These are phyloP conservation scores for Macrocystidia cucumis DNA, from an alignment of 1,284 basidiomycete genomes.

Conservation along the genomic window DNA sequence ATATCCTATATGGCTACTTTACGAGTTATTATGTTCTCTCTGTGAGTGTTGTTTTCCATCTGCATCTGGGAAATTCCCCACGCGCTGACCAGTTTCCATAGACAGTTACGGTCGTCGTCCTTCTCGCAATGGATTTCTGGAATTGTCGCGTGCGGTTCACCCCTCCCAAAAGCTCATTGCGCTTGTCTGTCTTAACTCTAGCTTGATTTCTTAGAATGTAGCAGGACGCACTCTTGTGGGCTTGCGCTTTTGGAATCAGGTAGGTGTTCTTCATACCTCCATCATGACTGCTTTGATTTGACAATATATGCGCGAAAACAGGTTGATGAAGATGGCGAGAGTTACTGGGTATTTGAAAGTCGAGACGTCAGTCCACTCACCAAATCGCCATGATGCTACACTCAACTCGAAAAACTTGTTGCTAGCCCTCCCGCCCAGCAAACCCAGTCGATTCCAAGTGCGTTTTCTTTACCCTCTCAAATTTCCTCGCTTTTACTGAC, in stretches of 20 bases:
- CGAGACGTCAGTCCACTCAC: constrained; percentile 57
- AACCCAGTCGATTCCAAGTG: constrained; percentile 89
- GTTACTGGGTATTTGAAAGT: constrained; percentile 94
- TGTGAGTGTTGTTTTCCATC: constrained; percentile 37
- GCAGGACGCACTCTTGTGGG: constrained; percentile 88
- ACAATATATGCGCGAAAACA: constrained; percentile 16
- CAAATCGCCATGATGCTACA: constrained; percentile 7
- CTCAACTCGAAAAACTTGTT: constrained; percentile 6
- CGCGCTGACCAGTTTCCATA: no score
- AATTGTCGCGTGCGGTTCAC: constrained; percentile 73
- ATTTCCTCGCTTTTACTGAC: not conserved
- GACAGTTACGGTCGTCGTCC: constrained; percentile 87
- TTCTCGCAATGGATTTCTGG: constrained; percentile 96
- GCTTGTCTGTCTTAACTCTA: constrained; percentile 4
- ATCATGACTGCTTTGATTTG: not conserved
- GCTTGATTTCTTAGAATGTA: constrained; percentile 58
- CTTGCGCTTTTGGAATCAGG: constrained; percentile 94
- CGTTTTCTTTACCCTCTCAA: constrained; percentile 16
- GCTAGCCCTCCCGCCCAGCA: constrained; percentile 80
- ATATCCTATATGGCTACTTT: constrained; percentile 82
- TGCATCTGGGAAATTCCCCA: no score
- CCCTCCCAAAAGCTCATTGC: constrained; percentile 1
- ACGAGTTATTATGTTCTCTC: constrained; percentile 87
- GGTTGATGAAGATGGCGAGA: constrained; percentile 94
- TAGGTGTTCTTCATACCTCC: constrained; percentile 18